Conservation (phyloP, 2,329 filamentous ascomycete species). For the Harringtonia lauricola region DNA sequence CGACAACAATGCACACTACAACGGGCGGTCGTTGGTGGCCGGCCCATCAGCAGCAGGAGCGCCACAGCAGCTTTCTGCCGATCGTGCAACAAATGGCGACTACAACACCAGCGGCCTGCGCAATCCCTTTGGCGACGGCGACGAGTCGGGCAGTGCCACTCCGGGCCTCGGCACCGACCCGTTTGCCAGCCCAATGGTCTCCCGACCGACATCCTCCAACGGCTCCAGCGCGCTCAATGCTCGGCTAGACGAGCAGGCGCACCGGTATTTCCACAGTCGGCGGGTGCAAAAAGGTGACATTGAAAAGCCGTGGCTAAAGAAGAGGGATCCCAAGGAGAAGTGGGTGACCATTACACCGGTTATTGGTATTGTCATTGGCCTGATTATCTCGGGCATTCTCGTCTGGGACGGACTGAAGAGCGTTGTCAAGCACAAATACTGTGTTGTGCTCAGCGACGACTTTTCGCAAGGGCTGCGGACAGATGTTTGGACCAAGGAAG, state of each 20-base stretch:
- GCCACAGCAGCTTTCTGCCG: not conserved
- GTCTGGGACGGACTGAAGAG: slow-evolving; percentile 64
- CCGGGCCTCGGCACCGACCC: slow-evolving; percentile 28
- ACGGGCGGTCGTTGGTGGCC: no score
- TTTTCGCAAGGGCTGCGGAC: slow-evolving; percentile 49
- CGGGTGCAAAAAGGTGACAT: slow-evolving; percentile 61
- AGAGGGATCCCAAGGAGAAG: slow-evolving; percentile 67
- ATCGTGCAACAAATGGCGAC: not conserved
- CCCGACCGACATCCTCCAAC: slow-evolving; percentile 34
- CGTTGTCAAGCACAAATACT: slow-evolving; percentile 67
- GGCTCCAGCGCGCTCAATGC: slow-evolving; percentile 28
- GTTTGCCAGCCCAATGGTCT: slow-evolving; percentile 32
- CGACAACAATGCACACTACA: no score
- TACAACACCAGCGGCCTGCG: slow-evolving; percentile 8
- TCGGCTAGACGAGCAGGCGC: slow-evolving; percentile 25
- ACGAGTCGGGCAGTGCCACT: slow-evolving; percentile 18
- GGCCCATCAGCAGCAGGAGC: not conserved
- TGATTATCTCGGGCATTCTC: slow-evolving; percentile 57
- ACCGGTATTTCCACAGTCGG: slow-evolving; percentile 62
- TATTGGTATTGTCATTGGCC: slow-evolving; percentile 57
- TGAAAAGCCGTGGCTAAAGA: slow-evolving; percentile 68
- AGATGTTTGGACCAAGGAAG: slow-evolving; percentile 62
- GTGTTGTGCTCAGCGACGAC: slow-evolving; percentile 53
- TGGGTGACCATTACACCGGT: slow-evolving; percentile 76
- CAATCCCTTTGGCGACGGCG: slow-evolving; percentile 29